A percentile compares a stretch with the other conserved stretches of the same genome.
Conservation (phyloP, 2,329 filamentous ascomycete species). For the Aspergillus sojae region DNA sequence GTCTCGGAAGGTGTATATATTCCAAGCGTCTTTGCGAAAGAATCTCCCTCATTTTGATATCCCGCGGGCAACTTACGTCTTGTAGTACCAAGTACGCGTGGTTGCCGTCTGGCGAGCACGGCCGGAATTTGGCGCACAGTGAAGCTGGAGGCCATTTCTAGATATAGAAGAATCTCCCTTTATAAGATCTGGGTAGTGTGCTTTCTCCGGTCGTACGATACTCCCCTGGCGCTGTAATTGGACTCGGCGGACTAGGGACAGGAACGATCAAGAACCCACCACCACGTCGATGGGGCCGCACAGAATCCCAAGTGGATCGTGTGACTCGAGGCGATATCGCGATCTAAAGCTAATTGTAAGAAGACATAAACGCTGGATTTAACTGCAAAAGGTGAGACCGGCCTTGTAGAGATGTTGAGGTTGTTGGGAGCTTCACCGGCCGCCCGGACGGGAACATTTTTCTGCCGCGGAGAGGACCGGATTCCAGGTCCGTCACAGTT, state of each 20-base stretch:
- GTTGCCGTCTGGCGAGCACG: slow-evolving; percentile 39
- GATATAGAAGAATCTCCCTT: slow-evolving; percentile 7
- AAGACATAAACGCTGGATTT: slow-evolving; percentile 22
- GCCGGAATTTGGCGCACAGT: slow-evolving; percentile 36
- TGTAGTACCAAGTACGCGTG: slow-evolving; percentile 29
- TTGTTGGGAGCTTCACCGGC: slow-evolving; percentile 43
- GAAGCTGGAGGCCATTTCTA: slow-evolving; percentile 39
- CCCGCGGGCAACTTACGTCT: slow-evolving; percentile 37
- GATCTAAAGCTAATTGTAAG: slow-evolving; percentile 12
- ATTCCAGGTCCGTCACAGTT: slow-evolving; percentile 15
- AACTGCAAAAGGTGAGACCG: slow-evolving; percentile 8
- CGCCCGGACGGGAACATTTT: slow-evolving; percentile 45
- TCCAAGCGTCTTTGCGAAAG: not conserved
- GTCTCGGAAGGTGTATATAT: not conserved
- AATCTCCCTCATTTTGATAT: not conserved
- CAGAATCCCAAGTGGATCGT: slow-evolving; percentile 17
- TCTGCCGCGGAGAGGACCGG: slow-evolving; percentile 36
- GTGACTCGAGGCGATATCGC: slow-evolving; percentile 7
- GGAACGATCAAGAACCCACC: slow-evolving; percentile 31
- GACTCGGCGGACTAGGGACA: slow-evolving; percentile 24
- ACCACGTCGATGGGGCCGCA: slow-evolving; percentile 23
- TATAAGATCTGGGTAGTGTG: slow-evolving; percentile 6
- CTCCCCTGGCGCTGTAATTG: slow-evolving; percentile 14
- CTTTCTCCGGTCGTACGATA: not conserved
- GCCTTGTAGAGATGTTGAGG: slow-evolving; percentile 36